These are phyloP conservation scores for Teratosphaeria epicoccoides DNA, from an alignment of 2,329 filamentous ascomycete species.

Conservation along the genomic window DNA sequence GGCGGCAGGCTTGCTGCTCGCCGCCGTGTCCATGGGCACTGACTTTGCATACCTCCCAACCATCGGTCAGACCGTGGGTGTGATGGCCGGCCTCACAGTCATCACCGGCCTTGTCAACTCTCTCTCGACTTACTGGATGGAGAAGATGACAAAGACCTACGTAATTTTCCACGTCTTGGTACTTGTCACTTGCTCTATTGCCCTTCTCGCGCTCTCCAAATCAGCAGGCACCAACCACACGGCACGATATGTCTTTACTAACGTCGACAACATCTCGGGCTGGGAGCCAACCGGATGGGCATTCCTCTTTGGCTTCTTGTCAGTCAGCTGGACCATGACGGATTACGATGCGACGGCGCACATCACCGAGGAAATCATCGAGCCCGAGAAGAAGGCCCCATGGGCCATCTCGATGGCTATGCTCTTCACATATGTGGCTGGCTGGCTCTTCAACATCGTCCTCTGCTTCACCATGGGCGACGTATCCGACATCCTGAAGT, in stretches of 20 bases:
- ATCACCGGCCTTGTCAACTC: conserved; percentile 45
- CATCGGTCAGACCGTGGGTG: conserved; percentile 38
- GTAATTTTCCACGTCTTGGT: conserved; percentile 47
- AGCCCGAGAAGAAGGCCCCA: conserved; percentile 43
- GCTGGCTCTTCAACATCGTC: conserved; percentile 49
- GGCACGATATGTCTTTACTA: conserved; percentile 45
- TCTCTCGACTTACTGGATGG: conserved; percentile 47
- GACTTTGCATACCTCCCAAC: conserved; percentile 30
- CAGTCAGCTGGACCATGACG: conserved; percentile 52
- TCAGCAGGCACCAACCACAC: conserved; percentile 38
- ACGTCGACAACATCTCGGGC: conserved; percentile 41
- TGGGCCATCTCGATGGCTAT: conserved; percentile 48
- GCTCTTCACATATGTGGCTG: conserved; percentile 45
- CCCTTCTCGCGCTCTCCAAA: conserved; percentile 36
- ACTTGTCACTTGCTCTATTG: conserved; percentile 41
- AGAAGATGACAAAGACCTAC: conserved; percentile 47
- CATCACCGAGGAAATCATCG: conserved; percentile 43
- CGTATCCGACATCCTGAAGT: conserved; percentile 33
- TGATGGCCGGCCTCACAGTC: conserved; percentile 46
- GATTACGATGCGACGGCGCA: conserved; percentile 41
- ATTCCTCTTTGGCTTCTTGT: conserved; percentile 51
- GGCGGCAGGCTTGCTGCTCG: conserved; percentile 45
- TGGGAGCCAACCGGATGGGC: conserved; percentile 47
- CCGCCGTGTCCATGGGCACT: conserved; percentile 41
- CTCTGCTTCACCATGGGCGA: conserved; percentile 49